phyloP scores from a whole-genome alignment of 2,329 filamentous ascomycete species.

The Fusarium solani-melongenae region DNA sequence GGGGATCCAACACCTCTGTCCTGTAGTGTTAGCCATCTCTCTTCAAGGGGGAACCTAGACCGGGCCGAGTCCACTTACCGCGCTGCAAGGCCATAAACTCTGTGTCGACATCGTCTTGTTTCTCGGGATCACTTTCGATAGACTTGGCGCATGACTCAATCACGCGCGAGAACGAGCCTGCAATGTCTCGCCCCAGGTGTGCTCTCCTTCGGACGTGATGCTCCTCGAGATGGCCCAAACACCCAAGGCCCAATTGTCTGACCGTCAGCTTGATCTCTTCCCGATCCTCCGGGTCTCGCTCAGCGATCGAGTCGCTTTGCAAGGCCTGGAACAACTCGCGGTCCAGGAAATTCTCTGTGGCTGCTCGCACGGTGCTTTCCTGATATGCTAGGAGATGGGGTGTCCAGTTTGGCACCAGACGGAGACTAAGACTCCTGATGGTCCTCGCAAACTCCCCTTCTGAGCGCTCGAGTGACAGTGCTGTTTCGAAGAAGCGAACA shows the following conservation, averaged over 20 bases:
- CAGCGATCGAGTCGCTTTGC: slow-evolving; percentile 39
- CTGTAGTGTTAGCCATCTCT: slow-evolving; percentile 22
- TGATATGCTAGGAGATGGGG: slow-evolving; percentile 62
- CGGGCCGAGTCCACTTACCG: slow-evolving; percentile 37
- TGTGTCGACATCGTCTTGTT: slow-evolving; percentile 44
- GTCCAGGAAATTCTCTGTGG: slow-evolving; percentile 57
- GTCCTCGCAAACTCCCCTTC: slow-evolving; percentile 37
- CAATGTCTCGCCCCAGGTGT: slow-evolving; percentile 56
- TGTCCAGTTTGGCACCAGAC: slow-evolving; percentile 58
- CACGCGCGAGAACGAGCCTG: slow-evolving; percentile 55
- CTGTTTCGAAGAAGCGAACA: slow-evolving; percentile 55
- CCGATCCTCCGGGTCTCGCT: slow-evolving; percentile 46
- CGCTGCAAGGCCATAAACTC: slow-evolving; percentile 43
- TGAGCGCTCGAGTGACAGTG: slow-evolving; percentile 43
- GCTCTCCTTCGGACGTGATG: slow-evolving; percentile 55
- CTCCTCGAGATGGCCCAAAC: slow-evolving; percentile 59
- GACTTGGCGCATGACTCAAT: slow-evolving; percentile 56
- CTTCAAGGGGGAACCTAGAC: background rate
- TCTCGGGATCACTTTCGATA: slow-evolving; percentile 50
- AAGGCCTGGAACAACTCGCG: slow-evolving; percentile 54
- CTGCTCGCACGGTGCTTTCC: slow-evolving; percentile 55
- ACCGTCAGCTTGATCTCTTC: slow-evolving; percentile 37
- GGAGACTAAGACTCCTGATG: slow-evolving; percentile 38
- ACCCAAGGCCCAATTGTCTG: slow-evolving; percentile 56
- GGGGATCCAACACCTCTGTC: slow-evolving; percentile 56